Base-by-base conservation (phyloP, 2,329 filamentous ascomycete species). In the Corynespora cassiicola region DNA sequence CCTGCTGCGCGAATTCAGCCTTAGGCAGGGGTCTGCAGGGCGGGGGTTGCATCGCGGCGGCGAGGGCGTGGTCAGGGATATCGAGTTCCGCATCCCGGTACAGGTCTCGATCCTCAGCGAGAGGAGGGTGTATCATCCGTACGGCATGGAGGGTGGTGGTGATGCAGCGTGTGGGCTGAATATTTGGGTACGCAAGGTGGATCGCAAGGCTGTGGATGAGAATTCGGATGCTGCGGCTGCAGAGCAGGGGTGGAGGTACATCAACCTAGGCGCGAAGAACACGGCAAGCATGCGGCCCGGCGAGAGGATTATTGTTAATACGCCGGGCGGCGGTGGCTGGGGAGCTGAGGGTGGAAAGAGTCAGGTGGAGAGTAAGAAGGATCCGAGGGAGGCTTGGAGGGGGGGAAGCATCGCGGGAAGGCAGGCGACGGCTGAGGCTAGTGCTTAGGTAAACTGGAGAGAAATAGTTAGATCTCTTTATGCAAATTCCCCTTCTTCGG, bases 81-180 rank as follows among this genome's bases (percentile, higher is more conserved):
- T 94, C 42, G 88, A 94, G 67, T 91, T 91, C 65, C 77, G 87
- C 2, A 83, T 87, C 26, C 85, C 87, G 0, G 79, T 94, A 5
- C 85, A 90, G 64, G 87, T 88, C 10, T 87, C 82, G 1, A 92
- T 95, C 17, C 71, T 95, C 6, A 87, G 83, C 5, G 89, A 95
- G 66, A 68, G 90, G 12, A 72, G 90, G 19, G 87, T 92, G 0
- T 84, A 87, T 47, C 77, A 81, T 35, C 90, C 90, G 1, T 96
- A 91, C 52, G 91, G 92, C 0, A 76, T 96, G 42, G 85, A 84
- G 15, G 92, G 92, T 0, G 92, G 92, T 3, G 85, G 84, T 39
- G 86, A 92, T 45, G 92, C 84, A 0, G 71, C 82, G 53, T 86
- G 87, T 33, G 92, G 92, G 0, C 72, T 91, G 45, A 97, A 97